Evolutionary conservation across 2,329 filamentous ascomycete species (phyloP).

Genomic region (Knoxdaviesia capensis): DNA sequence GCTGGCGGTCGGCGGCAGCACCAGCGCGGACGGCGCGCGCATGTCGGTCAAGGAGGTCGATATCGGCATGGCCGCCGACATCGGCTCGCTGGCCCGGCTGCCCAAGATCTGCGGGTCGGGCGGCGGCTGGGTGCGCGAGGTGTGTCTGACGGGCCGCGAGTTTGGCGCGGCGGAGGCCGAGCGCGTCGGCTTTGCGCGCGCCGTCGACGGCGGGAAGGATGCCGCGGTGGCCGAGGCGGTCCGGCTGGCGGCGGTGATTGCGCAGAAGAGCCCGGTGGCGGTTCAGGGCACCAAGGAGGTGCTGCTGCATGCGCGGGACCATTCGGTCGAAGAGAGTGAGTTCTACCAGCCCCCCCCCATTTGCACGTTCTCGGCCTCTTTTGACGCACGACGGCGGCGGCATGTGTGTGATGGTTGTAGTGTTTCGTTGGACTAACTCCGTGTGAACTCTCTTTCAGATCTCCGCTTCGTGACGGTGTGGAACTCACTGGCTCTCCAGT

Average conservation of each 20-base stretch:
- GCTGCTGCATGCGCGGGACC: slow-evolving; percentile 63
- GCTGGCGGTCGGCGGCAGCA: too few relatives aligned
- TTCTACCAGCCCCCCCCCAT: slow-evolving; percentile 8
- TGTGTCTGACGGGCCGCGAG: slow-evolving; percentile 48
- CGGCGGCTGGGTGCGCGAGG: slow-evolving; percentile 61
- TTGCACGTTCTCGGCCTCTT: background rate
- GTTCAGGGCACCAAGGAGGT: slow-evolving; percentile 78
- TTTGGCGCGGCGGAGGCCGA: slow-evolving; percentile 52
- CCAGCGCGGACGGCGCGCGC: slow-evolving; percentile 32
- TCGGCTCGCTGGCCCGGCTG: slow-evolving; percentile 53
- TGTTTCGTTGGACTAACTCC: background rate
- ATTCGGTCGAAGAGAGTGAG: slow-evolving; percentile 55
- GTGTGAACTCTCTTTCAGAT: slow-evolving; percentile 17
- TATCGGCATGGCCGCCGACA: slow-evolving; percentile 61
- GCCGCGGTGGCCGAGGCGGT: slow-evolving; percentile 42
- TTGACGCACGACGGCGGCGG: background rate
- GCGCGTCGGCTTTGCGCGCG: slow-evolving; percentile 48
- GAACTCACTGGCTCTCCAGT: slow-evolving; percentile 73
- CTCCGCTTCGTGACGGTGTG: slow-evolving; percentile 70
- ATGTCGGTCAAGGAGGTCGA: slow-evolving; percentile 68
- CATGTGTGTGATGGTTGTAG: background rate
- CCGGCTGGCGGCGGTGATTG: slow-evolving; percentile 43
- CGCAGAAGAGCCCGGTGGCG: slow-evolving; percentile 70
- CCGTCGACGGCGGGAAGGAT: slow-evolving; percentile 41
- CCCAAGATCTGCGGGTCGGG: slow-evolving; percentile 49